Base-by-base conservation (phyloP, 2,329 filamentous ascomycete genomes). In the Monosporascus sp. region DNA sequence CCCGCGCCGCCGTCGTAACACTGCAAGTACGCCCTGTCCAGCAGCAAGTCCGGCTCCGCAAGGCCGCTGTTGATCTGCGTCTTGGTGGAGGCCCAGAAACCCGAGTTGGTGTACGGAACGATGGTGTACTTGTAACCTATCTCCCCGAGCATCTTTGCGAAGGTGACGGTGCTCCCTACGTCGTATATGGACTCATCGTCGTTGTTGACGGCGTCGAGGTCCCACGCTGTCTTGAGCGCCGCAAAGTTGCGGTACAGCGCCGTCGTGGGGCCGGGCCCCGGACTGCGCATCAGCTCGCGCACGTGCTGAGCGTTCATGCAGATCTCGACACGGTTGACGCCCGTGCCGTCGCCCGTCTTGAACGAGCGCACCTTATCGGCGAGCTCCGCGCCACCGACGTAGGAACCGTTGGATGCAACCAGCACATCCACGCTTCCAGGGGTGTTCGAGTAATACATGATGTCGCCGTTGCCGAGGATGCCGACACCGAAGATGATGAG, bases 311-410 rank as follows among this genome's bases (percentile, higher is more conserved):
- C 61, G 56, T 76, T 75, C 69, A 74, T 75, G 1, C 68, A 75
- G 47, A 77, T 69, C 60, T 77, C 74, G 22, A 76, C 59, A 5
- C 73, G 59, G 56, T 70, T 55, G 31, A 76, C 63, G 27, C 64
- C 61, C 1, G 71, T 72, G 9, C 45, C 52, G 40, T 53, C 57
- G 22, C 57, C 61, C 1, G 62, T 64, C 59, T 76, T 76, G 62
- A 76, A 70, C 2, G 71, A 72, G 40, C 61, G 62, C 2, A 81
- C 64, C 60, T 79, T 79, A 24, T 73, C 69, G 24, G 77, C 72
- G 7, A 81, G 71, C n/a, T 71, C 74, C 7, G 68, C 70, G 50
- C 77, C 74, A 14, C 76, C 78, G 7, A 79, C 71, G 54, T 81
- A 81, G 34, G 71, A 60, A 20, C 73, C 71, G 34, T 64, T 61